Evolutionary conservation across 345 rosid genomes (phyloP).

Genomic region (Corymbia maculata): DNA sequence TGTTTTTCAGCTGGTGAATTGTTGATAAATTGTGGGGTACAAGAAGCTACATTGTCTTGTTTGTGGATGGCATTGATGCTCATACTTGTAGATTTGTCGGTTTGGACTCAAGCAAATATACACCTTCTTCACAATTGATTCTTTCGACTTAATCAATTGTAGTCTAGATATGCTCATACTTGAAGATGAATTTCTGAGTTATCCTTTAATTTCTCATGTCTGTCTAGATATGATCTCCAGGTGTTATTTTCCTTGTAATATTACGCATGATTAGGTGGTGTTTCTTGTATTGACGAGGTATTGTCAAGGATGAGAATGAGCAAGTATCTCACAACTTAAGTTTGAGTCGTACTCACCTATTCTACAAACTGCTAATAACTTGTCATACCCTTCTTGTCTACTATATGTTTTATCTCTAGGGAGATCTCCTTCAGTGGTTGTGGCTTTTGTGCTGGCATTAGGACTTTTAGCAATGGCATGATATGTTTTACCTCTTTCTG

Average conservation of each 20-base stretch:
- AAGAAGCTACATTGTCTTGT: background rate
- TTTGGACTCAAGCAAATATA: background rate
- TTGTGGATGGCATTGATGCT: background rate
- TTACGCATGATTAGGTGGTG: accelerated
- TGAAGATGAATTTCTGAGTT: background rate
- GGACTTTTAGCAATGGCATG: background rate
- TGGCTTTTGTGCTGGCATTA: background rate
- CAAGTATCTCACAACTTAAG: background rate
- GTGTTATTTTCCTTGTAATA: background rate
- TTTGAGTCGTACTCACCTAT: background rate
- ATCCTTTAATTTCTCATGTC: background rate
- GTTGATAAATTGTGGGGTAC: background rate
- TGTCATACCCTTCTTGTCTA: background rate
- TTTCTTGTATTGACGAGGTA: background rate
- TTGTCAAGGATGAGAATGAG: background rate
- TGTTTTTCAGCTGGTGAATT: background rate
- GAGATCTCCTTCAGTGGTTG: background rate
- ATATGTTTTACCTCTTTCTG: background rate
- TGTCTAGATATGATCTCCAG: background rate
- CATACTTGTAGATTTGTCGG: background rate
- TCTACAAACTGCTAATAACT: background rate
- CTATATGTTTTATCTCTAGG: background rate
- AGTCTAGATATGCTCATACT: too few relatives aligned
- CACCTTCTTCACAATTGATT: background rate
- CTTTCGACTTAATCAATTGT: background rate